phyloP scores from a whole-genome alignment of 345 rosid genomes.

The Brassica napus region Da-Ae NC_063450.1:24596001-24596500 shows the following conservation, averaged over 20 bases:
- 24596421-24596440: neutral
- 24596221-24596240: neutral
- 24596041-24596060: neutral
- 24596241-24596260: neutral
- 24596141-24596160: neutral
- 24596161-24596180: neutral
- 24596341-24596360: slow-evolving; percentile 50
- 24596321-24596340: slow-evolving; percentile 78
- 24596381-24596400: neutral
- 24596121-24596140: neutral
- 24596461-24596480: neutral
- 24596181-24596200: neutral
- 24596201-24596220: neutral
- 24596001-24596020: neutral
- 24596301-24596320: slow-evolving; percentile 79
- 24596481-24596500: neutral
- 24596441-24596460: neutral
- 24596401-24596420: neutral
- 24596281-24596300: slow-evolving; percentile 17
- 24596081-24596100: neutral
- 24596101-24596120: neutral
- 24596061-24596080: neutral
- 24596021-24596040: neutral
- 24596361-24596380: neutral
- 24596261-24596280: neutral